These are phyloP conservation scores for Verbascum thapsus DNA, from an alignment of 257 asterid species.

Conservation along the genomic window DNA sequence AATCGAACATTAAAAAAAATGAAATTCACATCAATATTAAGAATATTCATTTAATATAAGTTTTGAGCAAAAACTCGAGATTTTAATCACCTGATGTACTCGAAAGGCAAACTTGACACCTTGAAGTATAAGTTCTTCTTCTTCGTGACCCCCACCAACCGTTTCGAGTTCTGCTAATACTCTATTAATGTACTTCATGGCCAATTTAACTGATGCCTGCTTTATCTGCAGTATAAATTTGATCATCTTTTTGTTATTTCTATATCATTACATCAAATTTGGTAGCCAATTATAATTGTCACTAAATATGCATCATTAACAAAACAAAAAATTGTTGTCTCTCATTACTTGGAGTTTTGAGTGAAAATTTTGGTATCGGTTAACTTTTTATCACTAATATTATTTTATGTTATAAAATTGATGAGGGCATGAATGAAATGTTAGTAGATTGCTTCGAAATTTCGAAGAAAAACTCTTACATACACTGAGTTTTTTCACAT, in stretches of 20 bases:
- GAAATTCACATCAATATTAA: neutral
- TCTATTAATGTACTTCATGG: constrained; percentile 97
- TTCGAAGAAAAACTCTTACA: neutral
- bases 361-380: too few species aligned
- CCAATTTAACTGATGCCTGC: constrained; percentile 95
- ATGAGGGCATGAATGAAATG: neutral
- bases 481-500: too few species aligned
- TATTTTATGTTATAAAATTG: too few species aligned
- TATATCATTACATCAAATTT: constrained; percentile 25
- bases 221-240: constrained; percentile 61
- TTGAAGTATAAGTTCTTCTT: constrained; percentile 70
- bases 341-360: too few species aligned
- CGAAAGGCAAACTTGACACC: constrained; percentile 94
- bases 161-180: constrained; percentile 82
- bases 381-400: too few species aligned
- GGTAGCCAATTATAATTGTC: too few species aligned
- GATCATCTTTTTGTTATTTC: constrained; percentile 26
- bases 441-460: too few species aligned
- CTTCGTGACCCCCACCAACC: constrained; percentile 81
- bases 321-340: too few species aligned
- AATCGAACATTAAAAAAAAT: neutral
- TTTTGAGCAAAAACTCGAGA: neutral
- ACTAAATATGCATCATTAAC: too few species aligned
- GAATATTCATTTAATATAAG: neutral
- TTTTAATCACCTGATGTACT: constrained; percentile 77